Base-by-base conservation (phyloP, 257 asterid genomes). In the Solanum piurae region DNA sequence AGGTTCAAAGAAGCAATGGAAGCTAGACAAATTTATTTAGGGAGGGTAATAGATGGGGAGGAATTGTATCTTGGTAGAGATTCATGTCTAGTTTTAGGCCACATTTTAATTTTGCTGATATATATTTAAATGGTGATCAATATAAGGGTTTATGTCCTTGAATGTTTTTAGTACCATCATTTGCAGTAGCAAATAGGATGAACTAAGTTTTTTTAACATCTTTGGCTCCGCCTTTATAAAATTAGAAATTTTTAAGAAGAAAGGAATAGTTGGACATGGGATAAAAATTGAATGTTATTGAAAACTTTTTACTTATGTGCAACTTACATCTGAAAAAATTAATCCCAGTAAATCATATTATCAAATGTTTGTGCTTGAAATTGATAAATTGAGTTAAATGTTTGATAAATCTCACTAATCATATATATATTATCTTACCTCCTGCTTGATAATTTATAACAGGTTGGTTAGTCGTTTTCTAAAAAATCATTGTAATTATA, bases 11-110 rank as follows among this genome's bases (percentile, higher is more conserved):
- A 92, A 90, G 91, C 44, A 90, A 36, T 88, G 73, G 87, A 92
- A 89, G 85, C 84, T 92, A 86, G 93, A 90, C 87, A 91, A 91
- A 85, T 92, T 92, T 66, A 90, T 91, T 83, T 91, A 87, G 89
- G 82, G 74, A 46, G 55, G 64, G 23, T 83, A 62, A 71, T 38
- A 82, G 76, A 64, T 29, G 38, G 38, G 76, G 42, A 86, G 84
- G 83, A 58, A 33, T 66, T 83, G 88, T 83, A 85, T 84, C 85
- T 83, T 83, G 83, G 90, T 88, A 87, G 89, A 68, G 84, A 66
- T 89, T 87, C 88, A 62, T 86, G 86, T 86, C 85, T 91, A 87
- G 84, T 5, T 85, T 87, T 68, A 40, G 66, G 62, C 34, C 55
- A 69, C 83, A 86, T 71, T 49, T 80, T 80, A 29, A 66, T 66